phyloP scores from a whole-genome alignment of 2,329 filamentous ascomycete species.

The Beauveria brongniartii region DNA sequence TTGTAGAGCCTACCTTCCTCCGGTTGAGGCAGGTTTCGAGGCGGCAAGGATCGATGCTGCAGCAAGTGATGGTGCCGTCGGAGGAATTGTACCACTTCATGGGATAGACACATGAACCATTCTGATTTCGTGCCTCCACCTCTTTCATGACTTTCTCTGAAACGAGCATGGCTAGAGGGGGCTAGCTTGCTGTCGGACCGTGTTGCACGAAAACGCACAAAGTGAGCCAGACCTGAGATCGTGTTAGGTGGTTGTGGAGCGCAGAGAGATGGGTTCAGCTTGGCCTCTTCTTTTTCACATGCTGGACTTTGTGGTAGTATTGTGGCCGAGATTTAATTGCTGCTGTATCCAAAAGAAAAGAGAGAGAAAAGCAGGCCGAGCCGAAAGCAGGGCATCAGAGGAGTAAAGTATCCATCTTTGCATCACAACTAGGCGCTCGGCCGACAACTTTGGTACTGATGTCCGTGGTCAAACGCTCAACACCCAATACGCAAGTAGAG shows the following conservation, averaged over 20 bases:
- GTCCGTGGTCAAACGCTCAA: background rate
- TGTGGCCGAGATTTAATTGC: too few species aligned
- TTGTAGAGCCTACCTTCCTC: background rate
- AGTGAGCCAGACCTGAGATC: constrained; percentile 2
- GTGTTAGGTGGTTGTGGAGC: background rate
- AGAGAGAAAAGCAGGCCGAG: too few species aligned
- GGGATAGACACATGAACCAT: constrained; percentile 21
- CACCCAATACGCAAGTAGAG: background rate
- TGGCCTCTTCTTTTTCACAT: background rate
- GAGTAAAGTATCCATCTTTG: background rate
- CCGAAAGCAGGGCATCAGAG: background rate
- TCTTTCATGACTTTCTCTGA: background rate
- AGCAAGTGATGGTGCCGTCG: constrained; percentile 37
- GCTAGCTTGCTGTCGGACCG: background rate
- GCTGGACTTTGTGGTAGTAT: background rate
- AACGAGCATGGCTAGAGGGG: background rate
- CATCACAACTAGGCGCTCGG: background rate
- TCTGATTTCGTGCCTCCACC: background rate
- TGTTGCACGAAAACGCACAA: background rate
- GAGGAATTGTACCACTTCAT: constrained; percentile 30
- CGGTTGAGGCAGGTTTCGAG: constrained; percentile 22
- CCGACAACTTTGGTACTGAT: background rate
- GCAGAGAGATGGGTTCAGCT: background rate
- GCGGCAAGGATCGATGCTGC: constrained; percentile 34
- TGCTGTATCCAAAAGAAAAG: background rate